A percentile compares a stretch with the other conserved stretches of the same genome.
Conservation (phyloP, 176 grass and related monocot species). For the Thinopyrum elongatum region DNA sequence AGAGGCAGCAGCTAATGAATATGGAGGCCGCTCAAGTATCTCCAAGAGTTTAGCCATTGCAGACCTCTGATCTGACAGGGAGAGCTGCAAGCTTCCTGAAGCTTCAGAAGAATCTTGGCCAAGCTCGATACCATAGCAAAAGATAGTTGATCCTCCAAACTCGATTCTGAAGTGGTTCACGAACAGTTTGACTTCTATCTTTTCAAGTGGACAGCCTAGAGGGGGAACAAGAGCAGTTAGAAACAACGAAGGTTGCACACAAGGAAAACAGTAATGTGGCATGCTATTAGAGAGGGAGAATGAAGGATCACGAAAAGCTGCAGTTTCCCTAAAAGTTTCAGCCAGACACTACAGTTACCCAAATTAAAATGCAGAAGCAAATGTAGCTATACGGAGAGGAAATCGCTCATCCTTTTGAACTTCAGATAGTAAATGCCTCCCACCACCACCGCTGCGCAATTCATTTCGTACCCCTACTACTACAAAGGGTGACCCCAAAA, state of each 20-base stretch:
- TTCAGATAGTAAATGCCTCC: background rate
- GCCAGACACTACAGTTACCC: background rate
- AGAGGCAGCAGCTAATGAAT: slow-evolving; percentile 34
- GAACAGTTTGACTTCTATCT: slow-evolving; percentile 13
- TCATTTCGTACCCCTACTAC: background rate
- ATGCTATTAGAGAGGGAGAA: background rate
- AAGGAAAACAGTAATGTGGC: background rate
- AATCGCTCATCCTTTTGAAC: background rate
- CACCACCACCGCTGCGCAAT: background rate
- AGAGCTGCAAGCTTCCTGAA: slow-evolving; percentile 24
- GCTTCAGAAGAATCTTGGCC: background rate
- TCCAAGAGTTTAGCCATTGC: slow-evolving; percentile 36
- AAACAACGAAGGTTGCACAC: background rate
- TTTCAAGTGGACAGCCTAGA: slow-evolving; percentile 3
- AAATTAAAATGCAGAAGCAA: background rate
- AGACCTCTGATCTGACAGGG: slow-evolving; percentile 18
- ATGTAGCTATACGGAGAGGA: background rate
- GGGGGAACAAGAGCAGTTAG: slow-evolving; percentile 2
- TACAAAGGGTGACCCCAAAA: background rate
- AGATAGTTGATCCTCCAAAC: slow-evolving; percentile 23
- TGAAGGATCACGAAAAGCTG: background rate
- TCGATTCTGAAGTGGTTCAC: slow-evolving; percentile 46
- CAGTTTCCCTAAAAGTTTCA: background rate
- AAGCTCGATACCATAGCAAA: slow-evolving; percentile 39
- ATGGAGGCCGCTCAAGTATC: background rate